A percentile compares a stretch with the other conserved stretches of the same genome.
phyloP scores from a whole-genome alignment of 352 stramenopile genomes.

The Aphanomyces astaci region DNA sequence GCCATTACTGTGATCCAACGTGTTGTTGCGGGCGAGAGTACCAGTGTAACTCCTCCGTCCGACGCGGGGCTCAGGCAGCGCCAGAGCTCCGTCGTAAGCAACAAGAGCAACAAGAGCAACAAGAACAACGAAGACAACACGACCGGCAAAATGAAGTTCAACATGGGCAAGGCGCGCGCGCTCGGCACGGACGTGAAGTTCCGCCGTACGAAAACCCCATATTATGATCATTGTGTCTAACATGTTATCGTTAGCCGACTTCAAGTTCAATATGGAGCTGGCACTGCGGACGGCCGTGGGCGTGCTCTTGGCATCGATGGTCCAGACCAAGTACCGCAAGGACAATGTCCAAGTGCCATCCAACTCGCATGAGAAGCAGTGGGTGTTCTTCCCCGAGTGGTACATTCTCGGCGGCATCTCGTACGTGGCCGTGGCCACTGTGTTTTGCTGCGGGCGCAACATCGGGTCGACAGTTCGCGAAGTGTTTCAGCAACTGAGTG shows the following conservation, averaged over 20 bases:
- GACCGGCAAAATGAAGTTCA: slow-evolving; percentile 26
- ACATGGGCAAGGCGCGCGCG: slow-evolving; percentile 27
- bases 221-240: too few relatives aligned
- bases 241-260: slow-evolving; percentile 28
- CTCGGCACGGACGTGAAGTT: slow-evolving; percentile 26
- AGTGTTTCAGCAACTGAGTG: slow-evolving; percentile 66
- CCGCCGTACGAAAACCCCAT: slow-evolving; percentile 30
- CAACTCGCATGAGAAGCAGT: slow-evolving; percentile 50
- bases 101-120: too few relatives aligned
- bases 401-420: slow-evolving; percentile 68
- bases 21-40: too few relatives aligned
- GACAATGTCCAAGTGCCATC: slow-evolving; percentile 32
- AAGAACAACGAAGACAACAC: not conserved
- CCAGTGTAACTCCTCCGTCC: not conserved
- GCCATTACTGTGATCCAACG: too few relatives aligned
- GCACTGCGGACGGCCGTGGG: slow-evolving; percentile 55
- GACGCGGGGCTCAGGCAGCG: not conserved
- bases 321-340: slow-evolving; percentile 47
- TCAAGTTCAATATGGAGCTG: slow-evolving; percentile 36
- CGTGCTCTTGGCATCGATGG: slow-evolving; percentile 60
- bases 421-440: slow-evolving; percentile 66
- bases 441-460: slow-evolving; percentile 69
- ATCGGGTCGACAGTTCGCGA: slow-evolving; percentile 55
- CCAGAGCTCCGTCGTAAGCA: not conserved
- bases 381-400: slow-evolving; percentile 56